These are phyloP conservation scores for Pachysolen tannophilus DNA, from an alignment of 805 yeast species.

Conservation along the genomic window DNA sequence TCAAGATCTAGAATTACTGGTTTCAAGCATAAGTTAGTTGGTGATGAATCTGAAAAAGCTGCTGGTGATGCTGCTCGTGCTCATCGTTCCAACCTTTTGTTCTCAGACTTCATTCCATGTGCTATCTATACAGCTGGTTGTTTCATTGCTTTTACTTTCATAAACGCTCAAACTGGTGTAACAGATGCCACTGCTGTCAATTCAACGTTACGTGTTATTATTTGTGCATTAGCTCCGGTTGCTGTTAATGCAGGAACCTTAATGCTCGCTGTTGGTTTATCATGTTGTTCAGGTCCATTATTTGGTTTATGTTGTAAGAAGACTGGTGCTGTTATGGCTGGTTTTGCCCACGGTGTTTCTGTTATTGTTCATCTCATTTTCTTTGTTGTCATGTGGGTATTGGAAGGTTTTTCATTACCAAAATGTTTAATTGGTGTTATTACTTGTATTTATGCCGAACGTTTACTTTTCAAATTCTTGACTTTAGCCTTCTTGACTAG, in stretches of 20 bases:
- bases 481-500: constrained; percentile 76
- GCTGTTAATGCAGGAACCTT: constrained; percentile 83
- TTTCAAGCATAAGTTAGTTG: constrained; percentile 67
- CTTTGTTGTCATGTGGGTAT: constrained; percentile 95
- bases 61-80: constrained; percentile 84
- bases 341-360: constrained; percentile 91
- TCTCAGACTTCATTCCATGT: constrained; percentile 69
- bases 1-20: constrained; percentile 82
- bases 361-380: constrained; percentile 80
- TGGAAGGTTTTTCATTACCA: constrained; percentile 85
- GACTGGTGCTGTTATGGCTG: constrained; percentile 94
- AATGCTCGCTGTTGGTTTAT: constrained; percentile 66
- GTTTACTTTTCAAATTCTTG: constrained; percentile 78
- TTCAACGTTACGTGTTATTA: constrained; percentile 62
- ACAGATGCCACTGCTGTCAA: constrained; percentile 46
- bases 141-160: constrained; percentile 71
- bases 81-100: constrained; percentile 63
- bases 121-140: constrained; percentile 70
- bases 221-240: constrained; percentile 87
- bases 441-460: constrained; percentile 80
- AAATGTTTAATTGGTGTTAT: constrained; percentile 82
- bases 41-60: constrained; percentile 72
- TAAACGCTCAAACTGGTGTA: constrained; percentile 85
- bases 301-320: constrained; percentile 93
- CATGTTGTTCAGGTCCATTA: constrained; percentile 97